These are phyloP conservation scores for Aspergillus haitiensis DNA, from an alignment of 495 filamentous ascomycete genomes.

Conservation along the genomic window DNA sequence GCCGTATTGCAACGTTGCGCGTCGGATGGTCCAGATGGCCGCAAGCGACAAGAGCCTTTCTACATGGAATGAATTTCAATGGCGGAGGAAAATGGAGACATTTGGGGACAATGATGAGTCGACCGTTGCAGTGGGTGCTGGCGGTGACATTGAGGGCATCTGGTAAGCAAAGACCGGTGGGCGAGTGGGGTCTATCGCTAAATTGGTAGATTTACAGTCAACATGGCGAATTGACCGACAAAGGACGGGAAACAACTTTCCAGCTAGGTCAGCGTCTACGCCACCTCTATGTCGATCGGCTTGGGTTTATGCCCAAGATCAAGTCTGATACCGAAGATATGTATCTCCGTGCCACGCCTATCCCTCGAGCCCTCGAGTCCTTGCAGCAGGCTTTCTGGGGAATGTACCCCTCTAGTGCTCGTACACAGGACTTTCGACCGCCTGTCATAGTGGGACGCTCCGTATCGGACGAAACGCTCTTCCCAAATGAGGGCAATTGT, in stretches of 20 bases:
- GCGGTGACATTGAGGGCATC: slow-evolving; percentile 69
- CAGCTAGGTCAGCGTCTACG: slow-evolving; percentile 76
- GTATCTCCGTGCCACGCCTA: slow-evolving; percentile 82
- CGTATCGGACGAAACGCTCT: slow-evolving; percentile 82
- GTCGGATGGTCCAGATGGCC: slow-evolving; percentile 68
- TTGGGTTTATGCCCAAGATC: slow-evolving; percentile 75
- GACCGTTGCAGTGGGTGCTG: slow-evolving; percentile 63
- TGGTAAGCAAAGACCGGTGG: slow-evolving; percentile 49
- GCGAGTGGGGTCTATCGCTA: slow-evolving; percentile 11
- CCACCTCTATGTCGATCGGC: slow-evolving; percentile 82
- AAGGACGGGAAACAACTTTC: slow-evolving; percentile 79
- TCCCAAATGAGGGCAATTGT: slow-evolving; percentile 86
- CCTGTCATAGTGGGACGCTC: slow-evolving; percentile 74
- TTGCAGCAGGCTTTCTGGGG: slow-evolving; percentile 88
- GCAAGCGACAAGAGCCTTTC: slow-evolving; percentile 57
- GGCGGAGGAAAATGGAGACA: slow-evolving; percentile 76
- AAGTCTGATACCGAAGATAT: slow-evolving; percentile 66
- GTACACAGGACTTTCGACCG: slow-evolving; percentile 62
- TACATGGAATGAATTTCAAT: slow-evolving; percentile 68
- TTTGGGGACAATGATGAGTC: slow-evolving; percentile 73
- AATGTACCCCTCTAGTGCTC: slow-evolving; percentile 75
- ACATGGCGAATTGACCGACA: slow-evolving; percentile 85
- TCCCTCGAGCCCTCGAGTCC: slow-evolving; percentile 82
- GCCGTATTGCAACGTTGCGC: slow-evolving; percentile 85
- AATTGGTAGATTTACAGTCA: slow-evolving; percentile 45